Evolutionary conservation across 352 stramenopile genomes (phyloP), one percentile per base, ranked within the genome.

Genomic region (Pythium grandisporangium): DNA sequence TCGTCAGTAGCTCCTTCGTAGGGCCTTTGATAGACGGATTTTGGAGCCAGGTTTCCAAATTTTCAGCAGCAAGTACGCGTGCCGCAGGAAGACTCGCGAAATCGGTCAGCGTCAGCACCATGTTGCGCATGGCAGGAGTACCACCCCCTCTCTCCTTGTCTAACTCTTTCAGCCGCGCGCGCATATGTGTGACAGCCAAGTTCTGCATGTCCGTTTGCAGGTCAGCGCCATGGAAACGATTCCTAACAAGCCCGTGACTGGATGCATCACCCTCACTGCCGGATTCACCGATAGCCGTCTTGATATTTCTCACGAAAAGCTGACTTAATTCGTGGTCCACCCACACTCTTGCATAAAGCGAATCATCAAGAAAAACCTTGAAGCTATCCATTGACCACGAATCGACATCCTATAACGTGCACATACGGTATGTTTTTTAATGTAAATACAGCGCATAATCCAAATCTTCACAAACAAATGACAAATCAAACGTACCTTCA

Each of bases 291-390:
- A 91, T 50, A 37, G 84, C 66, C 1, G 75, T 83, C 52, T 89
- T 93, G 25, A 93, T 61, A 22, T 91, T 87, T 33, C 61, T 57
- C 17, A 90, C 75, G 51, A 93, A 93, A 5, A 65, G 37, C 21
- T 66, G 67, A 33, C 77, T 90, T n/a, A 88, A 51, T 24, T 89
- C 75, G 37, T 91, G 73, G 40, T 93, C 78, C 0, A 93, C 80
- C 80, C 80, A 93, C 12, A 81, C 56, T 34, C 80, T 68, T n/a
- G 70, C 65, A 47, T 76, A 77, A 10, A 93, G 58, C 4, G 80
- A 86, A 54, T 93, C 80, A 30, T 91, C 78, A 3, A 93, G 50
- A 56, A 90, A 93, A 14, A 93, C 80, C 50, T 91, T 93, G 24
- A 90, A 66, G 41, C 72, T 90, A 50, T 93, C 80, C 19, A 84